These are phyloP conservation scores for Escovopsis sp. DNA, from an alignment of 2,329 filamentous ascomycete genomes.

Conservation along the genomic window DNA sequence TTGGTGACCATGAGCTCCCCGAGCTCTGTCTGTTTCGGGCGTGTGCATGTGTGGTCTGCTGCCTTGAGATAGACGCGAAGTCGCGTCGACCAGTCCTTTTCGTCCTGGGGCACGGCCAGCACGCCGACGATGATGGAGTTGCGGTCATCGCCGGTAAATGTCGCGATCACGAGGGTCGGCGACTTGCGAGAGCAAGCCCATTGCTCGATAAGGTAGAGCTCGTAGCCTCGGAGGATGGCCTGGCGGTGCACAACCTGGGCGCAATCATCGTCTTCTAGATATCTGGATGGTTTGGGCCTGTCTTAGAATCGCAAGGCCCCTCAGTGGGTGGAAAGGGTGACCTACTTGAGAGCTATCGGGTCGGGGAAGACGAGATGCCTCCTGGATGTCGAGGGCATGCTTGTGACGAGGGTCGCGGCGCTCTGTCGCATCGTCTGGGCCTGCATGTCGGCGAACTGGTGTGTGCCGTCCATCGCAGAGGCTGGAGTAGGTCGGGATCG, in stretches of 20 bases:
- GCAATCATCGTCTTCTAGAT: constrained; percentile 70
- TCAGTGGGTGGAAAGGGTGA: too few species aligned
- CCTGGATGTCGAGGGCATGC: constrained; percentile 15
- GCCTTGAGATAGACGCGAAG: constrained; percentile 76
- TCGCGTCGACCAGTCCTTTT: constrained; percentile 62
- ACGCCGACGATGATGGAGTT: constrained; percentile 69
- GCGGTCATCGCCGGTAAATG: constrained; percentile 74
- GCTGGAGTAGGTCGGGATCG: constrained; percentile 12
- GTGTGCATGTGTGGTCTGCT: constrained; percentile 70
- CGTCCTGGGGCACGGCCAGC: constrained; percentile 66
- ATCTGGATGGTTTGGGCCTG: constrained; percentile 28
- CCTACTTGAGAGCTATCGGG: constrained; percentile 40
- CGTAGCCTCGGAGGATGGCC: constrained; percentile 62
- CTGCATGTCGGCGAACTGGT: constrained; percentile 8
- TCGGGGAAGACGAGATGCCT: constrained; percentile 42
- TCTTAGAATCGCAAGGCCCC: too few species aligned
- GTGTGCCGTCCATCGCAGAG: constrained; percentile 8
- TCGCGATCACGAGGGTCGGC: constrained; percentile 81
- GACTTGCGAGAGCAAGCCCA: constrained; percentile 89
- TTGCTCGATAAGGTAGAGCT: constrained; percentile 89
- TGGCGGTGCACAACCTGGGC: constrained; percentile 62
- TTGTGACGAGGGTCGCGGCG: constrained; percentile 2
- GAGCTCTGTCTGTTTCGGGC: constrained; percentile 64
- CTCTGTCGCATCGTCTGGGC: constrained; percentile 1
- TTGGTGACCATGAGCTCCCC: constrained; percentile 91